Evolutionary conservation across 768 basidiomycete species (phyloP), one percentile per base, ranked within the genome.

Genomic region (Lentinula sp.): DNA sequence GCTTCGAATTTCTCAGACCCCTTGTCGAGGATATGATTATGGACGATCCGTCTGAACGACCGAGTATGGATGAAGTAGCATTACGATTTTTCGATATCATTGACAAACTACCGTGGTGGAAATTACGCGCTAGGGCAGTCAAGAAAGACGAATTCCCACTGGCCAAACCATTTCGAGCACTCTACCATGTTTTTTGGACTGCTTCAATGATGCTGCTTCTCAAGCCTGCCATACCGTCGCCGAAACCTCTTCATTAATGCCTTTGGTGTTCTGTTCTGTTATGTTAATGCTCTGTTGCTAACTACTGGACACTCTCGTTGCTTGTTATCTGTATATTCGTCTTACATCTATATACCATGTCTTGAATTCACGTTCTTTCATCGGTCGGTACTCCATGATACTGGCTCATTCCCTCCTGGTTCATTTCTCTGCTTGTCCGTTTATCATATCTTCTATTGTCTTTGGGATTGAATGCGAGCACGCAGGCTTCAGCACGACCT

Each of bases 31-130:
- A 55, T 48, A 65, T 45, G 40, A 52, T 39, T 11, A 16, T n/a
- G 11, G 50, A 60, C n/a, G 59, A 60, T 39, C 59, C 59, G 3
- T 8, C 57, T 15, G 56, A 45, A 48, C 62, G 65, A 51, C 65
- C 65, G 3, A 60, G 53, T 9, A 65, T 65, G 50, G 59, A 60
- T 31, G 46, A 65, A 55, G 64, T 66, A 3, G 46, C 62, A 2
- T 28, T 43, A n/a, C 57, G 64, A n/a, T 66, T 66, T 42, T 59
- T 45, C 3, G 56, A 34, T 34, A 37, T 62, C 48, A 18, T 57
- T 10, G 16, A 42, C 8, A 23, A 28, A 28, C 56, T 59, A n/a
- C 32, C 42, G 4, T 55, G 43, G 40, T 48, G 21, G 23, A 62
- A 59, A 52, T 42, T 62, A 10, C 61, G 61, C 18, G 51, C 59